phyloP scores from a whole-genome alignment of 495 filamentous ascomycete genomes.

The Aspergillus hancockii region DNA sequence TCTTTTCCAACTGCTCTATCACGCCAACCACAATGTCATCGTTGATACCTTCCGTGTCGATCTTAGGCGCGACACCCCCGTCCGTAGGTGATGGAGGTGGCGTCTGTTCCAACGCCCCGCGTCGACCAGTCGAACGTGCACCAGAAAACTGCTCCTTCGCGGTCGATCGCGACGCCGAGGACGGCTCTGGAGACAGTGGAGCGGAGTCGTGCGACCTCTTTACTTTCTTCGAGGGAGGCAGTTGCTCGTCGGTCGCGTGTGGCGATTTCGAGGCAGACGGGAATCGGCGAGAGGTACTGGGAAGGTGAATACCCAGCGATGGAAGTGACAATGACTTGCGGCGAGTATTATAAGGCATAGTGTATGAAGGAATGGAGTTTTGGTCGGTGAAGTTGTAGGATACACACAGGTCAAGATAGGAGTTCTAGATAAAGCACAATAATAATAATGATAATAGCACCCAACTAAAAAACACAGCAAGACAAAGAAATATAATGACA shows the following conservation, averaged over 20 bases:
- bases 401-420: conserved; percentile 3
- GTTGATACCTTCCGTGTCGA: conserved; percentile 86
- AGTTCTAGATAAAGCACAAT: conserved; percentile 11
- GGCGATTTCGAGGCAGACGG: conserved; percentile 58
- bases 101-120: conserved; percentile 66
- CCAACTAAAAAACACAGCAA: conserved; percentile 5
- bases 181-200: conserved; percentile 54
- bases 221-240: conserved; percentile 76
- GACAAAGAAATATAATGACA: not conserved
- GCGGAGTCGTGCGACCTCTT: conserved; percentile 75
- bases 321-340: conserved; percentile 94
- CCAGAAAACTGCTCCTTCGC: conserved; percentile 39
- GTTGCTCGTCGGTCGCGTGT: conserved; percentile 52
- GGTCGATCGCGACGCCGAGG: conserved; percentile 32
- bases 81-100: conserved; percentile 82
- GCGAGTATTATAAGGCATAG: conserved; percentile 96
- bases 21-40: conserved; percentile 95
- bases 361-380: conserved; percentile 27
- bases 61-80: conserved; percentile 55
- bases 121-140: conserved; percentile 46
- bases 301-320: conserved; percentile 89
- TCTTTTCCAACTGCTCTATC: conserved; percentile 86
- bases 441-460: conserved; percentile 18
- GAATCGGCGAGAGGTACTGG: conserved; percentile 72
- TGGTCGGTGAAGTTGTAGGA: conserved; percentile 10